Percentiles rank a stretch among this genome's conserved stretches.
Conservation (phyloP, 495 filamentous ascomycete species). For the Opeltia flavorubescens region DNA sequence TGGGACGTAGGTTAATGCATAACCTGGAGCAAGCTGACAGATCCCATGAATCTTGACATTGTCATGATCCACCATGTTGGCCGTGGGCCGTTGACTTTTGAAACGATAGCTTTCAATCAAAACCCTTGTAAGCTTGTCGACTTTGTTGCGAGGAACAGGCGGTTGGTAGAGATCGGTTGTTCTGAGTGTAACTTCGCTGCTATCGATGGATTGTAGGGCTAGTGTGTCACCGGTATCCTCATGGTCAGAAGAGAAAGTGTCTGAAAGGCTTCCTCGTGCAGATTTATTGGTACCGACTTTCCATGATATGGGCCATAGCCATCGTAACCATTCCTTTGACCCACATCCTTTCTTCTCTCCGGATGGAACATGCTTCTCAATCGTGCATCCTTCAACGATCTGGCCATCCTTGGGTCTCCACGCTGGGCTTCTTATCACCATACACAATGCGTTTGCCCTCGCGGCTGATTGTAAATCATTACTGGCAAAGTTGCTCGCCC, state of each 20-base stretch:
- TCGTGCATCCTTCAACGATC: conserved; percentile 13
- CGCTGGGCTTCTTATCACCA: conserved; percentile 19
- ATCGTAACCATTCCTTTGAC: background rate
- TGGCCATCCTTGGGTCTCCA: conserved; percentile 25
- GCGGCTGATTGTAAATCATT: conserved; percentile 18
- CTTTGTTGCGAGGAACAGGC: conserved; percentile 7
- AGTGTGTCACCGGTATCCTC: conserved; percentile 5
- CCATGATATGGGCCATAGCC: too few relatives aligned
- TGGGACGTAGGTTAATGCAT: conserved; percentile 14
- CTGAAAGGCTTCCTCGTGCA: background rate
- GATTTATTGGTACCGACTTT: background rate
- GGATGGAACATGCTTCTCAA: conserved; percentile 7
- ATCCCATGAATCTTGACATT: conserved; percentile 10
- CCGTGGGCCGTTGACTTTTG: background rate
- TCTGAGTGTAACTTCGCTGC: conserved; percentile 5
- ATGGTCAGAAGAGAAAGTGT: background rate
- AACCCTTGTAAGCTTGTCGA: background rate
- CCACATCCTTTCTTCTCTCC: background rate
- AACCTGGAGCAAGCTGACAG: conserved; percentile 13
- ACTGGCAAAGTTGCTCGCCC: conserved; percentile 15
- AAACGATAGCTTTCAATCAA: conserved; percentile 4
- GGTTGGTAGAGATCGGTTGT: conserved; percentile 17
- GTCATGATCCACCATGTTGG: background rate
- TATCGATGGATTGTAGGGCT: conserved; percentile 2
- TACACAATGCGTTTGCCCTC: conserved; percentile 20